Evolutionary conservation across 2,329 filamentous ascomycete genomes (phyloP).

Genomic region (Acrocalymma vagum): DNA sequence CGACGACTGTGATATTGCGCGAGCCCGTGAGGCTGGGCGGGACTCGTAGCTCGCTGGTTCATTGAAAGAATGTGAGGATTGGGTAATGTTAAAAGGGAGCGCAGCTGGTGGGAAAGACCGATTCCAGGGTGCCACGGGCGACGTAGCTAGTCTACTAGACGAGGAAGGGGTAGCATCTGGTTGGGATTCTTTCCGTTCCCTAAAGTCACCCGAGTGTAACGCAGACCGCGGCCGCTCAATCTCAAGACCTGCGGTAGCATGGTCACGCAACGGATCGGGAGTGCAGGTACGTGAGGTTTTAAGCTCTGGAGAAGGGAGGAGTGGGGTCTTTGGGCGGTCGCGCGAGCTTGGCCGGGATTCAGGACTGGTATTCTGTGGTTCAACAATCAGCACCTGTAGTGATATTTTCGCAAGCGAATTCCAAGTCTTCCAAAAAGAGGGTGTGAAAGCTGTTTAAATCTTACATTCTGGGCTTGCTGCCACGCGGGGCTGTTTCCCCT

Average conservation of each 20-base stretch:
- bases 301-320: constrained; percentile 45
- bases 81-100: constrained; percentile 24
- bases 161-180: no score
- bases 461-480: constrained; percentile 66
- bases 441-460: constrained; percentile 16
- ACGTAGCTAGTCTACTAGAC: constrained; percentile 51
- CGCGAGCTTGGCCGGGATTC: constrained; percentile 30
- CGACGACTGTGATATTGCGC: constrained; percentile 66
- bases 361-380: constrained; percentile 23
- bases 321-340: constrained; percentile 40
- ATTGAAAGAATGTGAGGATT: constrained; percentile 25
- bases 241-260: constrained; percentile 52
- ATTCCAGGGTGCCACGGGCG: constrained; percentile 67
- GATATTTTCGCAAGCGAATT: no score
- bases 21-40: constrained; percentile 48
- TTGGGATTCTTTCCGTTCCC: constrained; percentile 55
- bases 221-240: constrained; percentile 86
- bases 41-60: constrained; percentile 23
- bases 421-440: no score
- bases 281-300: constrained; percentile 41
- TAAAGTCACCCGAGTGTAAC: constrained; percentile 70
- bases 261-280: constrained; percentile 34
- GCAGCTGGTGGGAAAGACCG: constrained; percentile 52
- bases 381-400: constrained; percentile 21
- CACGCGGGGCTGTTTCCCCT: constrained; percentile 78